Base-by-base conservation (phyloP, 202 grass and related monocot genomes). In the Hordeum pubiflorum region DNA sequence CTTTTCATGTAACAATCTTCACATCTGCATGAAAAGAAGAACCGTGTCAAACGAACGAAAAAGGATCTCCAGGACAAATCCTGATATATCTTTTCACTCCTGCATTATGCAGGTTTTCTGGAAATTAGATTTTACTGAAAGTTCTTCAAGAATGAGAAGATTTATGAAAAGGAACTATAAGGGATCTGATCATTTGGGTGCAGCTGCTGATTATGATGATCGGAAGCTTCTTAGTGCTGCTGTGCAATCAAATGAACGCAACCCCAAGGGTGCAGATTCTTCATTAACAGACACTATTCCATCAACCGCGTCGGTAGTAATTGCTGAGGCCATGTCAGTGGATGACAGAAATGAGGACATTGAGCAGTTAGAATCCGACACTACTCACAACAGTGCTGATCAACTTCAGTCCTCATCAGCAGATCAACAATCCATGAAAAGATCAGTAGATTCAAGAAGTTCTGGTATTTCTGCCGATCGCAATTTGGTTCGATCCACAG, bases 81-180 rank as follows among this genome's bases (percentile, higher is more conserved):
- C 62, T 86, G 20, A 84, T 76, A 71, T 48, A 72, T 22, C 17
- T 77, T 83, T 52, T 81, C 50, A 58, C 65, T 86, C 24, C 56
- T 86, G 14, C 71, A 14, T 74, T 80, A 18, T 79, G n/a, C 86
- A 99, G 96, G 44, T 89, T 81, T 93, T 93, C 75, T 99, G 89
- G 96, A 99, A 99, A 83, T 87, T 99, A 87, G 92, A 99, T 77
- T 88, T 92, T 66, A 93, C 89, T 60, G 96, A 99, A 89, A 83
- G 96, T 88, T 95, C 92, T 78, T 99, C 90, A 64, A 89, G 96
- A 74, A 99, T 99, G 92, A 99, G 96, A 93, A 90, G 90, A 86
- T 99, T 91, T 93, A 71, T 95, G 85, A 99, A 99, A 89, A 95
- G 92, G 60, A 93, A 95, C 77, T 93, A 95, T 60, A 93, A 93